phyloP scores from a whole-genome alignment of 176 grass and related monocot species.

The Juncus effusus region DNA sequence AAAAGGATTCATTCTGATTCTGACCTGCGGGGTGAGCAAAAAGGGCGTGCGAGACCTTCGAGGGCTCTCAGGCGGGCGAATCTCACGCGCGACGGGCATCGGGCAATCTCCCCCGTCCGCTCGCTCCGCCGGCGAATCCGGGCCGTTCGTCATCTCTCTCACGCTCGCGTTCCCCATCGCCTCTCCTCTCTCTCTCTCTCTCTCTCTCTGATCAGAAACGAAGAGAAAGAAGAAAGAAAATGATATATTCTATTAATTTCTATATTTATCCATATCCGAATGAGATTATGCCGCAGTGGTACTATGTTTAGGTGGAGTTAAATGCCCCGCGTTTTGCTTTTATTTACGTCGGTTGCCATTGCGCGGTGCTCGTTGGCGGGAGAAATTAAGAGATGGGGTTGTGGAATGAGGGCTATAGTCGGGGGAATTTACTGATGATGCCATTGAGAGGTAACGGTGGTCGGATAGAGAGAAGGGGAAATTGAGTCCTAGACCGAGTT shows the following conservation, averaged over 20 bases:
- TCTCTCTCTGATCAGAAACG: not conserved
- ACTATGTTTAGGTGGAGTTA: constrained; percentile 19
- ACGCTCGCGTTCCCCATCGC: constrained; percentile 67
- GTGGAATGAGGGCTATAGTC: not conserved
- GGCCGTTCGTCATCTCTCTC: constrained; percentile 55
- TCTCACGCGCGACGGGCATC: constrained; percentile 14
- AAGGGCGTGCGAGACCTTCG: constrained; percentile 44
- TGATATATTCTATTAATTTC: not conserved
- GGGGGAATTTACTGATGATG: not conserved
- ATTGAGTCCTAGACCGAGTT: not conserved
- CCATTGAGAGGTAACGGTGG: not conserved
- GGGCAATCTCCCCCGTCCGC: constrained; percentile 10
- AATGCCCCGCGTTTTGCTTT: not conserved
- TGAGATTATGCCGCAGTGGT: not conserved
- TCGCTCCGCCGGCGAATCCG: constrained; percentile 7
- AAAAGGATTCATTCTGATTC: not conserved
- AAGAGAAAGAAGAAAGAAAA: not conserved
- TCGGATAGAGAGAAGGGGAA: not conserved
- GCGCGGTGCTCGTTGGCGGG: not conserved
- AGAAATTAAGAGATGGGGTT: not conserved
- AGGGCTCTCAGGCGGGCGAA: constrained; percentile 34
- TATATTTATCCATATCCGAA: constrained; percentile 17
- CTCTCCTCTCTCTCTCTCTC: constrained; percentile 6
- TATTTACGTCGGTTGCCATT: constrained; percentile 21
- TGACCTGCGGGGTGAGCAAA: constrained; percentile 61